Conservation (phyloP, 148 eudicot genomes). For the Polygonum aviculare region DNA sequence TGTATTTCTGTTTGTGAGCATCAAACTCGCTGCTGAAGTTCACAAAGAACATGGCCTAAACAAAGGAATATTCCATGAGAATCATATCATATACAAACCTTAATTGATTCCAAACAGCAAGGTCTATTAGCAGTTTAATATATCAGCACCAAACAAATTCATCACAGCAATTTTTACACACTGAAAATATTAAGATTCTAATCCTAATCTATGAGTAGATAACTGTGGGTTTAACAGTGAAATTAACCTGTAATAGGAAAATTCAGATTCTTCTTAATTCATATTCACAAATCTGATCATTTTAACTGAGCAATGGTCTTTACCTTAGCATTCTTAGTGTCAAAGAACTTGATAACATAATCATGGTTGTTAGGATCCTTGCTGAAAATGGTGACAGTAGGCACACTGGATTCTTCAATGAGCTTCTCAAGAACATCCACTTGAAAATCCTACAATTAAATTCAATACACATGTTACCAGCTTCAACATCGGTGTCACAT, state of each 20-base stretch:
- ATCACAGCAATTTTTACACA: background rate
- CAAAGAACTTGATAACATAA: constrained; percentile 53
- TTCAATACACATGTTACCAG: background rate
- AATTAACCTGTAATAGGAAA: background rate
- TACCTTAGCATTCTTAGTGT: constrained; percentile 48
- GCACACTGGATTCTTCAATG: constrained; percentile 46
- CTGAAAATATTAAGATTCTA: background rate
- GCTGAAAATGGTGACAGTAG: constrained; percentile 51
- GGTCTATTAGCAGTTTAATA: background rate
- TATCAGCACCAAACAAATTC: background rate
- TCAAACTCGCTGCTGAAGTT: constrained; percentile 62
- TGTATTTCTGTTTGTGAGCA: constrained; percentile 53
- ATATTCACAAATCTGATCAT: background rate
- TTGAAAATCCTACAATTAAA: constrained; percentile 46
- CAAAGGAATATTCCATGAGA: constrained; percentile 7
- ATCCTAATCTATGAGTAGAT: background rate
- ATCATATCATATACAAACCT: background rate
- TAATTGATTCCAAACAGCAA: background rate
- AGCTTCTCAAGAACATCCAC: constrained; percentile 47
- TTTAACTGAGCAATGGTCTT: background rate
- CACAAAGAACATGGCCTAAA: constrained; percentile 79
- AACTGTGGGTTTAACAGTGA: background rate
- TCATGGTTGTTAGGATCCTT: constrained; percentile 60
- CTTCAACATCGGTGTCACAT: background rate
- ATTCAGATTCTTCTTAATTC: background rate